Evolutionary conservation across 139 green algal species (phyloP).

Genomic region (Chlorella sp.): DNA sequence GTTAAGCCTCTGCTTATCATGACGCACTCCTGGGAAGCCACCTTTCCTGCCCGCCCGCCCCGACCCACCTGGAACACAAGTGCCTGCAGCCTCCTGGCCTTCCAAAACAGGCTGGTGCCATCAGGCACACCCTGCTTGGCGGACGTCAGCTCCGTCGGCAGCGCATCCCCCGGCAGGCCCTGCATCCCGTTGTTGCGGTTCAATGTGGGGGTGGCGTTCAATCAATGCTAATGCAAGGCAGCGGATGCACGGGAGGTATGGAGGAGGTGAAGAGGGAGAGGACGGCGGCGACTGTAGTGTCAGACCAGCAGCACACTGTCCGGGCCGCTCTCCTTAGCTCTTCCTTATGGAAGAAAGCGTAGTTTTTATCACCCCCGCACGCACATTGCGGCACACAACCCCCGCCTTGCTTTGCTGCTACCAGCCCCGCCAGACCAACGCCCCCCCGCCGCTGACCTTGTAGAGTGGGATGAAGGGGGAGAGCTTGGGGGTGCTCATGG

Average conservation of each 20-base stretch:
- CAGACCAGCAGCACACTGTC: not conserved
- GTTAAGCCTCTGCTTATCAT: no score
- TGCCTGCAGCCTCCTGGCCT: conserved; percentile 23
- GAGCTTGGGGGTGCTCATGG: conserved; percentile 5
- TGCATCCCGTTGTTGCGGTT: no score
- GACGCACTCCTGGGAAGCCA: not conserved
- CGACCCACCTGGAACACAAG: conserved; percentile 31
- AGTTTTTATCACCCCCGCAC: no score
- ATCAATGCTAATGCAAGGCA: not conserved
- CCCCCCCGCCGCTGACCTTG: not conserved
- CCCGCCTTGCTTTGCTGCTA: not conserved
- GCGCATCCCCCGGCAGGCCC: conserved; percentile 3
- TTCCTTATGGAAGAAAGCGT: not conserved
- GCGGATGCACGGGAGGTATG: not conserved
- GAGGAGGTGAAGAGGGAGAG: not conserved
- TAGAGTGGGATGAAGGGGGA: conserved; percentile 34
- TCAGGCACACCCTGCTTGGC: not conserved
- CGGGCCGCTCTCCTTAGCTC: no score
- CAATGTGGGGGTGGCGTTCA: no score
- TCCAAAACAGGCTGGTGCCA: conserved; percentile 23
- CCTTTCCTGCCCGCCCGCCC: not conserved
- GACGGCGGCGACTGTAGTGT: not conserved
- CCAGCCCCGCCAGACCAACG: no score
- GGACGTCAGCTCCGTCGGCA: conserved; percentile 19
- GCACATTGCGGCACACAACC: not conserved